Base-by-base conservation (phyloP, 2,329 filamentous ascomycete species). In the Apiospora malaysiana region DNA sequence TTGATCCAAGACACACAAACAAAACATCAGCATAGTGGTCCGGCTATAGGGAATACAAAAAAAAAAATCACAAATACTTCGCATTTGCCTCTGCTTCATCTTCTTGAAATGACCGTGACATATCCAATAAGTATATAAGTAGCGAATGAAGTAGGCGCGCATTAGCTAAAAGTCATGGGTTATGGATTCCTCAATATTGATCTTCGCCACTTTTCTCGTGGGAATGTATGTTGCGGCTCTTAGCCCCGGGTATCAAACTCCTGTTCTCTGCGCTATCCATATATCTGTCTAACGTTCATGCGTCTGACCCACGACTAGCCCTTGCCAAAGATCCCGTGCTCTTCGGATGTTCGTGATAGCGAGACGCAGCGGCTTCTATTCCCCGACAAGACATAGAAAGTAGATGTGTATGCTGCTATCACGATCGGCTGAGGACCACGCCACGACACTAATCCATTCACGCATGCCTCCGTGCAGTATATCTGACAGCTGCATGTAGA, bases 1-100 rank as follows among this genome's bases (percentile, higher is more conserved):
- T 63, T 63, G 56, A 63, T 63, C 32, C 56, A 63, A 63, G 56
- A 63, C 18, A 40, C 56, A 63, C 32, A 40, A 23, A 63, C 56
- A 63, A 37, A 63, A 63, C 56, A 63, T n/a, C 56, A 63, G 56
- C 56, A 63, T 63, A 63, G 56, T 63, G 56, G 21, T 63, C 56
- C 56, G 56, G 56, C 32, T 63, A 63, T 63, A 63, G 32, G 56
- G 56, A 63, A 63, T 63, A 59, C 6, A 59, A 59, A 59, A 63
- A 59, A 59, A 59, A 63, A 63, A 63, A 63, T 21, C 27, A 40
- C 12, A 63, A 63, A 40, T 14, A 63, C n/a, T 12, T 63, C 56
- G 56, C 56, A 63, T 40, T 23, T 40, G 27, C 3, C 40, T 4
- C 21, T 40, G 32, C 18, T 40, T 37, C 32, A 18, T 37, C 51